Evolutionary conservation across 139 green algal species (phyloP).

Genomic region (Klebsormidium nitens): DNA sequence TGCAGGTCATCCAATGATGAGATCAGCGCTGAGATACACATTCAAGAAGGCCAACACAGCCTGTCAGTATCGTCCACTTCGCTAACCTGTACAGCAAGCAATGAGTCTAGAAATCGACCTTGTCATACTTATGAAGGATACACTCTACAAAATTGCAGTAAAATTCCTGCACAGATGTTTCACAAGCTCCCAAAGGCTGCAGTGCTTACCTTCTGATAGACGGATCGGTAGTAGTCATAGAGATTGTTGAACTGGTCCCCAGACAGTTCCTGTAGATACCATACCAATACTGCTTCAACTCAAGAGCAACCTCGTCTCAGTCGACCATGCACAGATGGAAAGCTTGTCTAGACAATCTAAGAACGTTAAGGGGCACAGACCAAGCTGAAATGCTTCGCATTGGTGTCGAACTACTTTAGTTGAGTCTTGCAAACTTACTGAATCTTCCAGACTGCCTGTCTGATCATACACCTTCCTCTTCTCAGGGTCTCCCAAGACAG

Average conservation of each 20-base stretch:
- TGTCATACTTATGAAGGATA: neutral
- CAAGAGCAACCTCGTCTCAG: neutral
- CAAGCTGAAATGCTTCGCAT: neutral
- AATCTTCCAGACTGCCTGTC: slow-evolving; percentile 68
- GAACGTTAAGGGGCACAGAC: neutral
- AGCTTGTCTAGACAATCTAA: neutral
- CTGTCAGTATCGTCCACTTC: neutral
- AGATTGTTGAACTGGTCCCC: slow-evolving; percentile 58
- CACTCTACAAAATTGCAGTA: neutral
- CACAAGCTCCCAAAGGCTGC: no score
- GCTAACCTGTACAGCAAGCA: neutral
- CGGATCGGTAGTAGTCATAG: slow-evolving; percentile 69
- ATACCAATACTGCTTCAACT: no score
- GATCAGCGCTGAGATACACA: neutral
- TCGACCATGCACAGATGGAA: neutral
- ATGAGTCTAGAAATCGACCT: neutral
- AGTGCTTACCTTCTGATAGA: slow-evolving; percentile 54
- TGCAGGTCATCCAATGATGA: neutral
- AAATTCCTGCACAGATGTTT: no score
- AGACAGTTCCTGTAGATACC: slow-evolving; percentile 21
- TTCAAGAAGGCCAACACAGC: neutral
- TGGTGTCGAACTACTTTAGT: neutral
- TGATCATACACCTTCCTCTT: slow-evolving; percentile 86
- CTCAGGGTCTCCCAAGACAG: slow-evolving; percentile 71
- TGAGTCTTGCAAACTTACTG: neutral